A percentile compares a stretch with the other conserved stretches of the same genome.
Evolutionary conservation across 495 filamentous ascomycete genomes (phyloP).

Genomic region (Aspergillus conjunctus): DNA sequence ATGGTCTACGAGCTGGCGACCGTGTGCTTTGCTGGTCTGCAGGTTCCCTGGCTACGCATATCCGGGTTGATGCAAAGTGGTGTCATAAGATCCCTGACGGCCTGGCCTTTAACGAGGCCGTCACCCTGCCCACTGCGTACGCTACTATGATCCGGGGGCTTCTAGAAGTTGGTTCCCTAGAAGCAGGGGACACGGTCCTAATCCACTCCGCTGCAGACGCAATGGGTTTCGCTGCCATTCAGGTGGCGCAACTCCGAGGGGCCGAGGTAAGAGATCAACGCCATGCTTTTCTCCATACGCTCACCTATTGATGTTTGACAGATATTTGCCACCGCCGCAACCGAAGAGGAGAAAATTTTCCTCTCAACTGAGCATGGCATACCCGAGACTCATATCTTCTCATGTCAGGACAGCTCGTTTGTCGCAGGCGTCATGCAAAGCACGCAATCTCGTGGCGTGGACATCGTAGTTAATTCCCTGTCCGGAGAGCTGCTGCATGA

Average conservation of each 20-base stretch:
- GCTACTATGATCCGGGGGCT: constrained; percentile 41
- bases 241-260: constrained; percentile 24
- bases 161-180: constrained; percentile 22
- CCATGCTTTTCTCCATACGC: not conserved
- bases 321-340: constrained; percentile 53
- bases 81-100: constrained; percentile 28
- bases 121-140: constrained; percentile 45
- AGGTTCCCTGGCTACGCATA: not conserved
- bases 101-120: constrained; percentile 32
- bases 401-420: constrained; percentile 50
- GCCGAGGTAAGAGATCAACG: constrained; percentile 1
- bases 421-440: constrained; percentile 42
- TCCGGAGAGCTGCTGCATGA: constrained; percentile 49
- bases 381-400: constrained; percentile 48
- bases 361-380: constrained; percentile 39
- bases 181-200: constrained; percentile 24
- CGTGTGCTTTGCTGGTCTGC: constrained; percentile 28
- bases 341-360: constrained; percentile 40
- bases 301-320: not conserved
- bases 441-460: constrained; percentile 52
- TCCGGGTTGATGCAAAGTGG: not conserved
- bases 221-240: constrained; percentile 31
- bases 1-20: constrained; percentile 35
- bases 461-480: constrained; percentile 54
- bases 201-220: constrained; percentile 36